These are phyloP conservation scores for Dactylellina cionopaga DNA, from an alignment of 2,329 filamentous ascomycete genomes.

Conservation along the genomic window DNA sequence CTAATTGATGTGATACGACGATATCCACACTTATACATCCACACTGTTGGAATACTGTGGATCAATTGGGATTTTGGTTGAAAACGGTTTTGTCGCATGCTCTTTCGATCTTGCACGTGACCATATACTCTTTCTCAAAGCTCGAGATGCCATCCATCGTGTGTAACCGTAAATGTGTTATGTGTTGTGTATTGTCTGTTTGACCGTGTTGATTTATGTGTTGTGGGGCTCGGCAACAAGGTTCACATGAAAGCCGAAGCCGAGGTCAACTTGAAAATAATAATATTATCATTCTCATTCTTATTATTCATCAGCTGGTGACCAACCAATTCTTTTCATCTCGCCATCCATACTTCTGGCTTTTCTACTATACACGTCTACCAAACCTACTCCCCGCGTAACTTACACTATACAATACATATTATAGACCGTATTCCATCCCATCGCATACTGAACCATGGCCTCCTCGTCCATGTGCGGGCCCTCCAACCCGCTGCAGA, in stretches of 20 bases:
- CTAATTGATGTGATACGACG: no score
- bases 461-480: conserved; percentile 68
- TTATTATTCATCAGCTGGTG: neutral
- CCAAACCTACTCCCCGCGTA: no score
- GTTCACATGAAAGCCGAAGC: conserved; percentile 48
- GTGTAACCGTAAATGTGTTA: no score
- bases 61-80: no score
- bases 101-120: no score
- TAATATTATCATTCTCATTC: neutral
- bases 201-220: neutral
- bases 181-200: neutral
- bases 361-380: no score
- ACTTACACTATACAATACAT: no score
- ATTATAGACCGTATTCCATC: neutral
- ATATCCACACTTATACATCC: no score
- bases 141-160: no score
- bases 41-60: no score
- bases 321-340: neutral
- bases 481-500: conserved; percentile 78
- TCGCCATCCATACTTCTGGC: neutral
- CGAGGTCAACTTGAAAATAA: conserved; percentile 10
- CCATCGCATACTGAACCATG: conserved; percentile 21
- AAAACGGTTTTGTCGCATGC: no score
- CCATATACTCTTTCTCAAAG: no score
- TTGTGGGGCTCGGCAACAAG: neutral